Percentiles rank a stretch among this genome's conserved stretches.
Conservation (phyloP, 2,329 filamentous ascomycete genomes). For the Waltergamsia citrina region DNA sequence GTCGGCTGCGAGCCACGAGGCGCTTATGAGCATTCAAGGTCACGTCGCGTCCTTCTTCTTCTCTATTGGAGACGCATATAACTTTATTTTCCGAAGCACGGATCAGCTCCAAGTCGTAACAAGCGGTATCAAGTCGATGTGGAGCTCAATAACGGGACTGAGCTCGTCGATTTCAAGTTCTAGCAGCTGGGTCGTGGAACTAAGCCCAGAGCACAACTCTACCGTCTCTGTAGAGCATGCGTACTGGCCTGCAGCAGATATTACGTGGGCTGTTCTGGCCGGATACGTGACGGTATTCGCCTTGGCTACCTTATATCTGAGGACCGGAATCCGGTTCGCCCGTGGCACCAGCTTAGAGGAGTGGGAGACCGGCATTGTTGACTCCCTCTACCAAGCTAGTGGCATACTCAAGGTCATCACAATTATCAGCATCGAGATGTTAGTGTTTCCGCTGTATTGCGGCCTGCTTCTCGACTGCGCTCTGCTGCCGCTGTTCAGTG, state of each 20-base stretch:
- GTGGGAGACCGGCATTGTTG: slow-evolving; percentile 70
- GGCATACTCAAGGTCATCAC: slow-evolving; percentile 96
- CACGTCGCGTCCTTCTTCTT: slow-evolving; percentile 25
- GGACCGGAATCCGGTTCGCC: slow-evolving; percentile 60
- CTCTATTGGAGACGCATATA: neutral
- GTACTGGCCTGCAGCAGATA: slow-evolving; percentile 57
- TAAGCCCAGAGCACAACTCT: slow-evolving; percentile 10
- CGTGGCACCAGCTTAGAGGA: slow-evolving; percentile 43
- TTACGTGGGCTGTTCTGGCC: slow-evolving; percentile 62
- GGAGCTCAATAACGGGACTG: neutral
- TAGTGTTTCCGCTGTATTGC: slow-evolving; percentile 92
- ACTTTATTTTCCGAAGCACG: too few species aligned
- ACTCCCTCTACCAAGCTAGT: slow-evolving; percentile 82
- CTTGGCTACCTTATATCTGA: slow-evolving; percentile 70
- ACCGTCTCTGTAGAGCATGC: slow-evolving; percentile 48
- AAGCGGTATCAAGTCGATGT: too few species aligned
- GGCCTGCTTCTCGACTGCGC: slow-evolving; percentile 84
- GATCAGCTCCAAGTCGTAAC: too few species aligned
- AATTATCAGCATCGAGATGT: slow-evolving; percentile 99
- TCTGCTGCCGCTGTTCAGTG: slow-evolving; percentile 78
- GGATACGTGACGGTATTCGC: slow-evolving; percentile 74
- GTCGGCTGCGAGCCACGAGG: slow-evolving; percentile 65
- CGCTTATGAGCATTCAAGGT: slow-evolving; percentile 51
- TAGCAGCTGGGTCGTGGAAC: slow-evolving; percentile 15
- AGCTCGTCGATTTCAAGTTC: neutral